Conservation (phyloP, 345 rosid species). For the Eucalyptus cloeziana region DNA sequence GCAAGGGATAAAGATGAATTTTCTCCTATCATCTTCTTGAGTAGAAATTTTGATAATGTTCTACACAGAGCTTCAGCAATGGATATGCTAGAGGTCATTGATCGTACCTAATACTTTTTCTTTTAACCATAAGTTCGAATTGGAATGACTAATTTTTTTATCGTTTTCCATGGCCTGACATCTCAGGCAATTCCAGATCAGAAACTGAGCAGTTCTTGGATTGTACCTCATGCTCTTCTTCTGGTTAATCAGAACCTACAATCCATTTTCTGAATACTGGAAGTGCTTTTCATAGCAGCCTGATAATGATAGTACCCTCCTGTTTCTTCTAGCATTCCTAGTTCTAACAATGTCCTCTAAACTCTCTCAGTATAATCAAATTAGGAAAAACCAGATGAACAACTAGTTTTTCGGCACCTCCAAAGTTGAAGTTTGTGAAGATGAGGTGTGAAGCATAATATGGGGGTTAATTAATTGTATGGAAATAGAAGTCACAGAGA, state of each 20-base stretch:
- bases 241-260: not conserved
- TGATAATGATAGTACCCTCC: not conserved
- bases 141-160: not conserved
- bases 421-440: not conserved
- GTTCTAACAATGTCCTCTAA: not conserved
- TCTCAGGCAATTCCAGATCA: not conserved
- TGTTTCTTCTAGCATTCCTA: not conserved
- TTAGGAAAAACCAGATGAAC: not conserved
- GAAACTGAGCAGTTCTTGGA: not conserved
- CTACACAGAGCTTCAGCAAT: not conserved
- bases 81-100: not conserved
- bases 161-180: not conserved
- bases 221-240: not conserved
- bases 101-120: not conserved
- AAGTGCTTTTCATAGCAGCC: not conserved
- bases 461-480: not conserved
- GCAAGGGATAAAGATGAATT: not conserved
- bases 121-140: not conserved
- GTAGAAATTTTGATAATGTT: not conserved
- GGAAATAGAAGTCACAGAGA: not conserved
- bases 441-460: not conserved
- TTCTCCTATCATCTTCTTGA: not conserved
- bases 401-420: not conserved
- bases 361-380: not conserved
- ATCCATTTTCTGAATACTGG: not conserved